A percentile compares a stretch with the other conserved stretches of the same genome.
These are phyloP conservation scores for Dothideomycetes sp. DNA, from an alignment of 2,329 filamentous ascomycete species.

Conservation along the genomic window DNA sequence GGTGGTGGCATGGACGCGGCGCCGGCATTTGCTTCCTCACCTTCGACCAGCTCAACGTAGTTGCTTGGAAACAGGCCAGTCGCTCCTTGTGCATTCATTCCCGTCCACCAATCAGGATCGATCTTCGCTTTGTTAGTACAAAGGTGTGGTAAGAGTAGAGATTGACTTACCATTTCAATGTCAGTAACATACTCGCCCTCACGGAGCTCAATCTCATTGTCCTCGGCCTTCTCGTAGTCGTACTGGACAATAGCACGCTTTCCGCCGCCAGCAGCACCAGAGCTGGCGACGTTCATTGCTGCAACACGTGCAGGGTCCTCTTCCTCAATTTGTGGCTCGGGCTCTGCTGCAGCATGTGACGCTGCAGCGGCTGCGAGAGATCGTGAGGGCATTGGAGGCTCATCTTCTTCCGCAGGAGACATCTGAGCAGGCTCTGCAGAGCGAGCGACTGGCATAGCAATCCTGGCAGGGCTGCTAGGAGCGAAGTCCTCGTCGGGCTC, in stretches of 20 bases:
- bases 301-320: slow-evolving; percentile 48
- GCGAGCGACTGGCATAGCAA: slow-evolving; percentile 33
- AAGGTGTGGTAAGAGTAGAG: too few species aligned
- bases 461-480: slow-evolving; percentile 34
- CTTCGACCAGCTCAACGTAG: slow-evolving; percentile 80
- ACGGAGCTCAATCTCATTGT: slow-evolving; percentile 84
- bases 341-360: slow-evolving; percentile 51
- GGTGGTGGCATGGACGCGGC: slow-evolving; percentile 29
- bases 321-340: slow-evolving; percentile 53
- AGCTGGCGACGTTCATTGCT: slow-evolving; percentile 32
- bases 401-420: slow-evolving; percentile 71
- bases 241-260: slow-evolving; percentile 74
- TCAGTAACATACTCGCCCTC: slow-evolving; percentile 84
- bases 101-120: slow-evolving; percentile 98
- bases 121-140: too few species aligned
- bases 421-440: not conserved
- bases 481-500: not conserved
- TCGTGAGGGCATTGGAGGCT: slow-evolving; percentile 64
- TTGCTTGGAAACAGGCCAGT: slow-evolving; percentile 91
- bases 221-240: slow-evolving; percentile 95
- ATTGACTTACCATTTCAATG: slow-evolving; percentile 90
- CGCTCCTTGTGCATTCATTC: slow-evolving; percentile 74
- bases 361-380: slow-evolving; percentile 53
- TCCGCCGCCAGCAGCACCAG: slow-evolving; percentile 37
- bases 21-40: slow-evolving; percentile 28